Evolutionary conservation across 2,329 filamentous ascomycete genomes (phyloP), one percentile per base, ranked within the genome.

Genomic region (Xylaria sp.): DNA sequence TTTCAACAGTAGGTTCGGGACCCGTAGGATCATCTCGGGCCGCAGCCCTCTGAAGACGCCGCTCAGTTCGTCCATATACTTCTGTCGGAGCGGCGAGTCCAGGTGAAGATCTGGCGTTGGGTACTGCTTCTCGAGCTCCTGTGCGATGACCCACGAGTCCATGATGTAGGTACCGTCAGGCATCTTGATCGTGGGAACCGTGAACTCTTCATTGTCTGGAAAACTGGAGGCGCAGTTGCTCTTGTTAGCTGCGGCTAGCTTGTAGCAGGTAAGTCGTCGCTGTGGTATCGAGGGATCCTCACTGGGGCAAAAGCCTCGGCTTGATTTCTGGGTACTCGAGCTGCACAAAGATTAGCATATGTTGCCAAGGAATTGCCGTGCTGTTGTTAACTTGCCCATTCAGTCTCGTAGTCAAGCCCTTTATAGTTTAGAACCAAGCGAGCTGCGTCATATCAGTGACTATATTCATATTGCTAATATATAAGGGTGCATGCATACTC

Each of bases 351-450:
- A 21, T 59, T 51, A 45, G 50, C 36, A 19, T 24, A 66, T 56
- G 7, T 45, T 8, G 24, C n/a, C 9, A 39, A 5, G 14, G 12
- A 5, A n/a, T 2, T 27, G 7, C 32, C 7, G 6, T 24, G 14
- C 8, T 9, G 50, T 57, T 7, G 34, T 47, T 30, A 3, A 50
- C 71, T 63, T 72, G 83, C 79, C 89, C 89, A 93, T 83, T 89
- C 82, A 0, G 90, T 93, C 75, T 85, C 84, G 80, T 93, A 93
- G 54, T 88, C 83, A 14, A 93, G 77, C 1, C 82, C 82, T 77
- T 93, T 93, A 80, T 85, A 92, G 79, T 92, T 93, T 53, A 93
- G 80, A 2, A 85, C 76, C 64, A 93, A 79, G 1, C 91, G 89
- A 53, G 87, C 90, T 92, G 61, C 30, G 24, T 47, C 8, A 9